Evolutionary conservation across 768 basidiomycete genomes (phyloP), one percentile per base, ranked within the genome.

Genomic region (Ramaria sp.): DNA sequence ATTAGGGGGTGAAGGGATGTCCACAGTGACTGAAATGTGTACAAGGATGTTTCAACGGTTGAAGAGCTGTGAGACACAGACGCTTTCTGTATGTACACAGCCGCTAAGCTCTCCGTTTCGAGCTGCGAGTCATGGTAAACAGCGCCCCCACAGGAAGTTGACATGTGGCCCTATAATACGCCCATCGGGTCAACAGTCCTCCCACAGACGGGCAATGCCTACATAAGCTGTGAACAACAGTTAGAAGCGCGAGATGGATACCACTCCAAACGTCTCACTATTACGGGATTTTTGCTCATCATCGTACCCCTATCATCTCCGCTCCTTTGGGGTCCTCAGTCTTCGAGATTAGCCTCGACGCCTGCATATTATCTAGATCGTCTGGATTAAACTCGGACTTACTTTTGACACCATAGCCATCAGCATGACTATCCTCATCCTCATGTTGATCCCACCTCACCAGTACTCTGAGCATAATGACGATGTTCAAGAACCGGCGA

Each of bases 261-360:
- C 90, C 81, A 71, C 61, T 90, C 84, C 66, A 96, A 97, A 45
- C 84, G 79, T 63, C 76, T 78, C 4, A 80, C 80, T 50, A 89
- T 76, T 15, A 73, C 66, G 50, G 80, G 76, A 50, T 89, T 85
- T 68, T 88, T 90, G 1, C 84, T 84, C 33, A 88, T 83, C 2
- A 84, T 86, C 83, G 96, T 96, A n/a, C 84, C 86, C 17, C 82
- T 77, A 72, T 91, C 92, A 95, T 53, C 80, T 77, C 47, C 86
- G 77, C 69, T 95, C 84, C 58, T 84, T 68, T 19, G 85, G 78
- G 17, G 84, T 90, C 17, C 1, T 82, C 86, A 22, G 93, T 92
- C 69, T 92, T 88, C 57, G 78, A 75, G 46, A 95, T 91, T 69
- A 95, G 61, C 20, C 54, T 82, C 3, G 85, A 79, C 4, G 83